Conservation (phyloP, 2,329 filamentous ascomycete genomes). For the Cordyceps javanica region DNA sequence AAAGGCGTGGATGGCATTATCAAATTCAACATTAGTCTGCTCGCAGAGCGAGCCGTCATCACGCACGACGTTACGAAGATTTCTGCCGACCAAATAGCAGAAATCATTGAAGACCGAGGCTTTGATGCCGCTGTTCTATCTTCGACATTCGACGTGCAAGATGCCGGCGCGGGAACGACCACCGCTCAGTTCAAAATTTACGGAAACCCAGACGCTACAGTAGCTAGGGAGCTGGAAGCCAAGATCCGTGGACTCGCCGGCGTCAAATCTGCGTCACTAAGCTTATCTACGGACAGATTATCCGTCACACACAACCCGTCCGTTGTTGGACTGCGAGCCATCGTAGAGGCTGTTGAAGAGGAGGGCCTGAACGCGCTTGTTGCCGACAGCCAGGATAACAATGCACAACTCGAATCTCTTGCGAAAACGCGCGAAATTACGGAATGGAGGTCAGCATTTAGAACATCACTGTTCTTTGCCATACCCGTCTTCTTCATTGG, state of each 20-base stretch:
- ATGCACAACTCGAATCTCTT: constrained; percentile 90
- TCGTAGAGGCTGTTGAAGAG: constrained; percentile 79
- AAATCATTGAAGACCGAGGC: constrained; percentile 82
- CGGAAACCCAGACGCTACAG: constrained; percentile 64
- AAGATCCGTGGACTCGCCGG: constrained; percentile 60
- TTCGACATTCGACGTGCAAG: constrained; percentile 55
- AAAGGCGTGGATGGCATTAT: constrained; percentile 68
- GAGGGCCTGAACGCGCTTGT: constrained; percentile 83
- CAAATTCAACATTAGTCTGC: constrained; percentile 89
- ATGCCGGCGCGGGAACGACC: constrained; percentile 49
- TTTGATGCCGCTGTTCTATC: constrained; percentile 84
- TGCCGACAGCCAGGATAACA: constrained; percentile 89
- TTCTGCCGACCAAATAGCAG: constrained; percentile 65
- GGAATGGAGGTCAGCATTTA: constrained; percentile 82
- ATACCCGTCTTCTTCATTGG: constrained; percentile 85
- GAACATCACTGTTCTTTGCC: constrained; percentile 71
- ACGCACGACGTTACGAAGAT: constrained; percentile 72
- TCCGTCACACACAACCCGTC: constrained; percentile 66
- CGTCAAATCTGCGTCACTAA: constrained; percentile 67
- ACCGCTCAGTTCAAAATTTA: constrained; percentile 78
- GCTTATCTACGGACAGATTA: constrained; percentile 66
- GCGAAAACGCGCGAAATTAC: constrained; percentile 95
- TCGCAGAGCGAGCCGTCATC: constrained; percentile 87
- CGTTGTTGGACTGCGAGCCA: constrained; percentile 68
- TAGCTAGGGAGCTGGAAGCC: constrained; percentile 67